These are phyloP conservation scores for Lecanoromycetidae sp. DNA, from an alignment of 2,329 filamentous ascomycete genomes.

Conservation along the genomic window DNA sequence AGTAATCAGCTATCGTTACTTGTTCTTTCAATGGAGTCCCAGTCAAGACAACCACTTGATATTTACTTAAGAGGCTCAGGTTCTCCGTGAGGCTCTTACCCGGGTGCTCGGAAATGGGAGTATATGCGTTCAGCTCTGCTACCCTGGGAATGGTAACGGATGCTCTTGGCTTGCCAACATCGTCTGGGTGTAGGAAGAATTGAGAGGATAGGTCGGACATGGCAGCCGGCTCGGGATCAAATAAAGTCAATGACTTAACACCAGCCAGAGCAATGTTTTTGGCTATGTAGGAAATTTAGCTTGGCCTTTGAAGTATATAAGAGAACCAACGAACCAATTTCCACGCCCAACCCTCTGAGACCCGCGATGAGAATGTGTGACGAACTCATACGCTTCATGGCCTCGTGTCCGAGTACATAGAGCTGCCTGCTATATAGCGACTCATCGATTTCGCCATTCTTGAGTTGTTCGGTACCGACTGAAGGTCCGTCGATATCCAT, in stretches of 20 bases:
- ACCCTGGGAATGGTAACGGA: constrained; percentile 77
- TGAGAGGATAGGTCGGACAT: constrained; percentile 90
- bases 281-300: constrained; percentile 35
- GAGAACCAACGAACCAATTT: constrained; percentile 48
- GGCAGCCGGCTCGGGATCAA: constrained; percentile 72
- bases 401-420: constrained; percentile 62
- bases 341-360: constrained; percentile 85
- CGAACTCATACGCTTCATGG: constrained; percentile 98
- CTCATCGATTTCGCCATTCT: constrained; percentile 55
- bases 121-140: constrained; percentile 92
- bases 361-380: constrained; percentile 90
- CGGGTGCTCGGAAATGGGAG: constrained; percentile 67
- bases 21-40: constrained; percentile 71
- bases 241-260: constrained; percentile 90
- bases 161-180: constrained; percentile 86
- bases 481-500: constrained; percentile 52
- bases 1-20: constrained; percentile 77
- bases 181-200: constrained; percentile 82
- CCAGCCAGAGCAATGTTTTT: constrained; percentile 98
- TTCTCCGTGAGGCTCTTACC: constrained; percentile 57
- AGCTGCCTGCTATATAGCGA: constrained; percentile 56
- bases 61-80: constrained; percentile 72
- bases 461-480: constrained; percentile 47
- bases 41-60: constrained; percentile 86
- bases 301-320: not conserved